Evolutionary conservation across 768 basidiomycete species (phyloP).

Genomic region (Suillus decipiens): DNA sequence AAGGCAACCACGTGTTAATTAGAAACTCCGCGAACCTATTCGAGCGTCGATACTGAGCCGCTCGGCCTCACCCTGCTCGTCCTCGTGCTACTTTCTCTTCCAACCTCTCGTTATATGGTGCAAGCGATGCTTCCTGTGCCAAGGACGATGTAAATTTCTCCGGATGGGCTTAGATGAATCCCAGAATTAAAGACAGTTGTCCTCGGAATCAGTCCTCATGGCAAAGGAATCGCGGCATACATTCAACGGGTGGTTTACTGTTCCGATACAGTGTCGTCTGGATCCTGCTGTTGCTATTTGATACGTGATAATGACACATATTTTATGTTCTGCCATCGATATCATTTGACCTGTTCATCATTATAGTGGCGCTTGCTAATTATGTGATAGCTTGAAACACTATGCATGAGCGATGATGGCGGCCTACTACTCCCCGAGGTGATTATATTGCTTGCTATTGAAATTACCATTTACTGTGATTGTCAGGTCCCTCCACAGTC

Average conservation of each 20-base stretch:
- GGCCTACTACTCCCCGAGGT: background rate
- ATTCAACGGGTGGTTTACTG: conserved; percentile 1
- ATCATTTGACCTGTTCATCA: background rate
- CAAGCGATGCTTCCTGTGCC: conserved; percentile 4
- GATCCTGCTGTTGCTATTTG: background rate
- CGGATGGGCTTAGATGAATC: background rate
- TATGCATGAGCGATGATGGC: background rate
- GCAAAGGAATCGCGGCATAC: background rate
- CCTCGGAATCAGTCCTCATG: conserved; percentile 5
- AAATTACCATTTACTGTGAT: background rate
- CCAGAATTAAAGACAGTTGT: background rate
- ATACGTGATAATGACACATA: background rate
- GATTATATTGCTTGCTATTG: background rate
- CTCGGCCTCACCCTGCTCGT: background rate
- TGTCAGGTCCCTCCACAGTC: background rate
- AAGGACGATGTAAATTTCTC: conserved; percentile 3
- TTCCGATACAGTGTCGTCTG: conserved; percentile 2
- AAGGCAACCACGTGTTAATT: conserved; percentile 5
- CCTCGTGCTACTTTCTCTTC: background rate
- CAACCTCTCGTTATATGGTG: conserved; percentile 1
- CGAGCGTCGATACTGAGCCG: background rate
- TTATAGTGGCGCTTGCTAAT: background rate
- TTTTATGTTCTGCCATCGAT: background rate
- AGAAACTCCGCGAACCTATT: conserved; percentile 4
- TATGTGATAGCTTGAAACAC: background rate